Base-by-base conservation (phyloP, 371 early-diverging fungal genomes). In the Nematocida ausubeli region DNA sequence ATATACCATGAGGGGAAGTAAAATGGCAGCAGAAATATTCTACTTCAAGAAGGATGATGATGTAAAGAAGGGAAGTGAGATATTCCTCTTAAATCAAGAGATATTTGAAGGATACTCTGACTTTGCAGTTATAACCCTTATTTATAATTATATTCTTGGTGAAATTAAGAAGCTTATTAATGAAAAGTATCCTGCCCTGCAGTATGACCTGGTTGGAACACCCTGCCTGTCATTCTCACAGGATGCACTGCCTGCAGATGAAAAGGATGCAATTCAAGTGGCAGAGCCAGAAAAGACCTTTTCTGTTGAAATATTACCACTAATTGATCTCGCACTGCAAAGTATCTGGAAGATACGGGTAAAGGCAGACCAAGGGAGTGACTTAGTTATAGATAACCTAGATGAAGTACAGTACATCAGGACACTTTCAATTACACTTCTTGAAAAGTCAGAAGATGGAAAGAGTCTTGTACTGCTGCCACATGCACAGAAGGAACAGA, bases 1-100 rank as follows among this genome's bases (percentile, higher is more conserved):
- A 30, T 60, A 70, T 37, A 62, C 19, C 9, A 35, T 72, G 28
- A 26, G 73, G 47, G 73, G 73, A 30, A 26, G 34, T n/a, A 63
- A 32, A 40, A 26, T 72, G 30, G 70, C 62, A 14, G 14, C 44
- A 2, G 68, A 69, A 9, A 2, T 70, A 1, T 44, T 70, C 28
- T 64, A 14, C 19, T 70, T 37, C 44, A 40, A 24, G 24, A 9
- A 28, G n/a, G 14, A 5, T 19, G 40, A 69, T 19, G 58, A 69
- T 24, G 28, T 24, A 2, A 47, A 42, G 19, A n/a, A 65, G 14
- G 30, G 12, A 65, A 47, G 50, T 24, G n/a, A 42, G 28, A 2
- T 39, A 44, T n/a, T 14, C 22, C 30, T 49, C n/a, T 28, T 30
- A 47, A 12, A 30, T 22, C 40, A 42, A 14, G 62, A 62, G 63